Evolutionary conservation across 2,329 filamentous ascomycete genomes (phyloP).

Genomic region (Ophiostoma pallidulum): DNA sequence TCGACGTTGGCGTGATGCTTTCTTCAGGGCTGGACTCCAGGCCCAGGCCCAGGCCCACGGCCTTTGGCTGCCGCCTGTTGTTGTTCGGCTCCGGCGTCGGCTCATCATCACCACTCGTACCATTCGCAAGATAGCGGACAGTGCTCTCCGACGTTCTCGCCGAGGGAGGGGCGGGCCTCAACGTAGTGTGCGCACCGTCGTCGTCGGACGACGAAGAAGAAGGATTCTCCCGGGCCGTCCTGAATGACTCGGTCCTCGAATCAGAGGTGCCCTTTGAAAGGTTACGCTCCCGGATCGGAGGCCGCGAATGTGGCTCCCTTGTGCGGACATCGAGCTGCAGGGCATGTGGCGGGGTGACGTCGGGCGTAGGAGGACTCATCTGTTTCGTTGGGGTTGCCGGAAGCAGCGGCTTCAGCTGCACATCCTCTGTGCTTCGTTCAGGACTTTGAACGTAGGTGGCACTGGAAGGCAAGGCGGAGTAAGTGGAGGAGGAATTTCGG

Average conservation of each 20-base stretch:
- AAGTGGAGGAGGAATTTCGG: slow-evolving; percentile 44
- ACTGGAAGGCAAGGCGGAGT: slow-evolving; percentile 34
- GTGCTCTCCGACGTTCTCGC: slow-evolving; percentile 36
- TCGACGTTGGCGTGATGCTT: slow-evolving; percentile 32
- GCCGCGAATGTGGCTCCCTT: slow-evolving; percentile 32
- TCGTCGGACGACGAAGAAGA: slow-evolving; percentile 42
- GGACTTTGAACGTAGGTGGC: slow-evolving; percentile 30
- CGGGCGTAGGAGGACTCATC: slow-evolving; percentile 62
- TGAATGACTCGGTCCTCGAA: slow-evolving; percentile 61
- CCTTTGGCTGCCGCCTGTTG: slow-evolving; percentile 24
- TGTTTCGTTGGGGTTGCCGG: slow-evolving; percentile 50
- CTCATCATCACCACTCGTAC: slow-evolving; percentile 21
- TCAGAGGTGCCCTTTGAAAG: slow-evolving; percentile 46
- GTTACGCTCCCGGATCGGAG: slow-evolving; percentile 38
- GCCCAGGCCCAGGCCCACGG: slow-evolving; percentile 35
- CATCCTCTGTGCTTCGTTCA: slow-evolving; percentile 30
- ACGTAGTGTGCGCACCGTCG: slow-evolving; percentile 52
- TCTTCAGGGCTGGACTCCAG: slow-evolving; percentile 33
- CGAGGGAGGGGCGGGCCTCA: slow-evolving; percentile 29
- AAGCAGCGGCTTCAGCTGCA: slow-evolving; percentile 33
- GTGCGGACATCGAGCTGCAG: slow-evolving; percentile 29
- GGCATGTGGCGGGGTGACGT: slow-evolving; percentile 59
- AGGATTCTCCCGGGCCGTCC: slow-evolving; percentile 57
- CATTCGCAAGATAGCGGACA: slow-evolving; percentile 26
- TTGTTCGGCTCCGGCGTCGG: too few species aligned